Conservation (phyloP, 768 basidiomycete genomes). For the Postia placenta region DNA sequence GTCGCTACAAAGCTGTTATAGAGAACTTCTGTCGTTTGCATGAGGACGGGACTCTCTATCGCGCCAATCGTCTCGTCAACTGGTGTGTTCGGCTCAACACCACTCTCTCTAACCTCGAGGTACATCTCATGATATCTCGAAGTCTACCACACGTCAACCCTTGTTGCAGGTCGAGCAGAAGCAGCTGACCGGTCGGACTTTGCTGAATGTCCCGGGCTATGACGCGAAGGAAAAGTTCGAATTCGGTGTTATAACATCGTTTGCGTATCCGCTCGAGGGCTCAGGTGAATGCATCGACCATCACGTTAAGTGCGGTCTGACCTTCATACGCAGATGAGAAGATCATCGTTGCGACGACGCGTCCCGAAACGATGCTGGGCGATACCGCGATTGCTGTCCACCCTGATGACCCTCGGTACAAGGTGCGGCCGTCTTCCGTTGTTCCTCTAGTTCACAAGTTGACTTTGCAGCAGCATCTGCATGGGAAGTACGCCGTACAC, state of each 20-base stretch:
- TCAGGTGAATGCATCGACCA: conserved; percentile 46
- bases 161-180: conserved; percentile 80
- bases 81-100: conserved; percentile 98
- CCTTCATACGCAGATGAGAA: conserved; percentile 69
- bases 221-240: conserved; percentile 94
- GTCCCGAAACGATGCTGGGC: conserved; percentile 98
- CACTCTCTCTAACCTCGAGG: conserved; percentile 96
- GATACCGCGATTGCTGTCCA: conserved; percentile 97
- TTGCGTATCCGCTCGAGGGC: conserved; percentile 86
- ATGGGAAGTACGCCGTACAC: conserved; percentile 86
- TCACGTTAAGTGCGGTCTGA: background rate
- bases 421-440: conserved; percentile 29
- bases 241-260: conserved; percentile 95
- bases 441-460: background rate
- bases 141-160: no score
- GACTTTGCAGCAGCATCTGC: conserved; percentile 57
- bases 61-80: conserved; percentile 94
- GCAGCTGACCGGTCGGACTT: conserved; percentile 74
- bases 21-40: conserved; percentile 90
- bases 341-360: conserved; percentile 92
- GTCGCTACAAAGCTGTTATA: conserved; percentile 78
- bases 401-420: conserved; percentile 88
- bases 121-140: conserved; percentile 25
- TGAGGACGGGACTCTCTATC: conserved; percentile 89
- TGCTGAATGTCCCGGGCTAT: conserved; percentile 91